A percentile compares a stretch with the other conserved stretches of the same genome.
phyloP scores from a whole-genome alignment of 2,329 filamentous ascomycete species.

The Trichophyton equinum region DNA sequence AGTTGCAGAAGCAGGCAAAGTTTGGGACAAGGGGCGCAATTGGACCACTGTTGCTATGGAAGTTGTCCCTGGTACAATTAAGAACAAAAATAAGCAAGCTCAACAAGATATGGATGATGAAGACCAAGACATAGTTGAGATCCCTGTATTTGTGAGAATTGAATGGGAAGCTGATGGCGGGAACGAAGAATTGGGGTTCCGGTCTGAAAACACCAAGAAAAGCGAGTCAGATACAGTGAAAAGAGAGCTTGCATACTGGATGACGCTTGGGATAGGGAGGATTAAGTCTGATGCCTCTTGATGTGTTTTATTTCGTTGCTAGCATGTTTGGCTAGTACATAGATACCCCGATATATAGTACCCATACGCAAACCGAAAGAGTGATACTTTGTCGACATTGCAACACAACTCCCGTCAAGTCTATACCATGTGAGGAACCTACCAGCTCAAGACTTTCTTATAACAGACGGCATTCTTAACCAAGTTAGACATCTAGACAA shows the following conservation, averaged over 20 bases:
- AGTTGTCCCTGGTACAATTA: conserved; percentile 52
- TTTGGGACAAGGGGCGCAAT: conserved; percentile 90
- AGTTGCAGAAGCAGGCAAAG: conserved; percentile 73
- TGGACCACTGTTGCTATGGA: conserved; percentile 93
- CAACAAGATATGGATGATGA: conserved; percentile 48
- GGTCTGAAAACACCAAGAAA: conserved; percentile 20
- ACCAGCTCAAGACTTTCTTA: neutral
- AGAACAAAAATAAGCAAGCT: conserved; percentile 27
- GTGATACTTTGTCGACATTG: neutral
- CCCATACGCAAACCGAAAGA: neutral
- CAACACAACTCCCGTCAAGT: neutral
- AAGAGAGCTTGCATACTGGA: conserved; percentile 90
- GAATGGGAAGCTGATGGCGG: conserved; percentile 67
- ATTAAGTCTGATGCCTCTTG: conserved; percentile 39
- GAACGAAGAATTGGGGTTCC: conserved; percentile 23
- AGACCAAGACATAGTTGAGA: conserved; percentile 62
- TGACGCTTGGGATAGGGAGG: conserved; percentile 74
- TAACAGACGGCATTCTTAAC: neutral
- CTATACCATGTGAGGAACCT: too few relatives aligned
- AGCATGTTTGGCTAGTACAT: neutral
- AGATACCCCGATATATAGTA: neutral
- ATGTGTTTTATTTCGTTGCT: neutral
- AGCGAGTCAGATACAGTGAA: conserved; percentile 56
- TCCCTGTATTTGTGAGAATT: conserved; percentile 83
- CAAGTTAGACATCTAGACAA: neutral